Base-by-base conservation (phyloP, 345 rosid species). In the Rhizophora apiculata region DNA sequence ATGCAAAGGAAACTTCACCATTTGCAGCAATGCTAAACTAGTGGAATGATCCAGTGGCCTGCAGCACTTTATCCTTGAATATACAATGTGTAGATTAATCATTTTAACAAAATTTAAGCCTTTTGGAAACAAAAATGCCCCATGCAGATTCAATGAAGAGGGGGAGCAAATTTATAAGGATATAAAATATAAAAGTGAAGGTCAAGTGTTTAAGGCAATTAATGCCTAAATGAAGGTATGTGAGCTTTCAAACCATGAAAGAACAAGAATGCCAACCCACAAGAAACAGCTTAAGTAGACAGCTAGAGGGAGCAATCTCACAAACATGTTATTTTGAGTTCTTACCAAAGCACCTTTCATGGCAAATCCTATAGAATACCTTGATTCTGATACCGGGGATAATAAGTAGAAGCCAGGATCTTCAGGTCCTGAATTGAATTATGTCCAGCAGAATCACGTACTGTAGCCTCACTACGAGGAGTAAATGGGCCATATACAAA, bases 331-430 rank as follows among this genome's bases (percentile, higher is more conserved):
- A 11, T 2, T 43, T 39, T 9, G 13, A 43, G 16, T 43, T 13
- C 15, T 43, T 43, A 13, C 1, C 18, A 43, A 3, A 43, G 49
- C 5, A 43, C 18, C 27, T 55, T 21, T 63, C 31, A 10, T 2
- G 22, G 54, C 46, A 3, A 73, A 65, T 43, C 60, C 67, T 22
- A 16, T 43, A 55, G 30, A 63, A 32, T 82, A 89, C 96, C 96
- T 83, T 78, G 86, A 81, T 89, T 89, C 61, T 71, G 79, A 76
- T 89, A 92, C 37, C 70, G 85, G 58, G 88, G 96, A 60, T 70
- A 83, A 57, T 68, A 78, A 20, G 82, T 64, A 49, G 87, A 83
- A 68, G 91, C 74, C 30, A 89, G 81, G 71, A 11, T 75, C 79
- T 88, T 86, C 75, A 84, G 66, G 72, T 84, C 88, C 62, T 55